Evolutionary conservation across 805 yeast species (phyloP).

Genomic region (Debaryomyces prosopidis): DNA sequence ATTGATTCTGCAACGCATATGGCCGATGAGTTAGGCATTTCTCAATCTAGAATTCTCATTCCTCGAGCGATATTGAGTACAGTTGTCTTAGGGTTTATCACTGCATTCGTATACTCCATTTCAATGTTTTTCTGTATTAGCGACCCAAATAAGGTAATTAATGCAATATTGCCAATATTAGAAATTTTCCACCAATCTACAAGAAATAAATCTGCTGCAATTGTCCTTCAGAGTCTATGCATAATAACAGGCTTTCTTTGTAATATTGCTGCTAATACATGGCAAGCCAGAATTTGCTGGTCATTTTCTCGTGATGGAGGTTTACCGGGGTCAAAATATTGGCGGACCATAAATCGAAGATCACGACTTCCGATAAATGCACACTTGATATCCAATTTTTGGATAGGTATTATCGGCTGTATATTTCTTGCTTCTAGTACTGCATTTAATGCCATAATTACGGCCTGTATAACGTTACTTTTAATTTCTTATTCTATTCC

Average conservation of each 20-base stretch:
- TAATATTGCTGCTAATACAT: slow-evolving; percentile 41
- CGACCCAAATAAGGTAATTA: slow-evolving; percentile 30
- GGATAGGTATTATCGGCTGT: slow-evolving; percentile 38
- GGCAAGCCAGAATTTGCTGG: slow-evolving; percentile 47
- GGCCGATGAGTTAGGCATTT: slow-evolving; percentile 36
- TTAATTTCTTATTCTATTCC: slow-evolving; percentile 39
- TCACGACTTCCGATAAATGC: slow-evolving; percentile 42
- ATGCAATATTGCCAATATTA: slow-evolving; percentile 39
- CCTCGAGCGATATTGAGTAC: slow-evolving; percentile 42
- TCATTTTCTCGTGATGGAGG: slow-evolving; percentile 45
- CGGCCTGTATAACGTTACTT: slow-evolving; percentile 38
- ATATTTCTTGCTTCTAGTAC: slow-evolving; percentile 36
- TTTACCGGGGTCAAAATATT: slow-evolving; percentile 40
- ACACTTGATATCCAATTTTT: slow-evolving; percentile 33
- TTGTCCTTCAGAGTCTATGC: slow-evolving; percentile 34
- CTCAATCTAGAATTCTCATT: slow-evolving; percentile 36
- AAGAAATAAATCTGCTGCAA: slow-evolving; percentile 33
- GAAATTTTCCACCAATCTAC: slow-evolving; percentile 43
- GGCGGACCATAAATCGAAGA: slow-evolving; percentile 37
- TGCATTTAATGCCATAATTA: slow-evolving; percentile 39
- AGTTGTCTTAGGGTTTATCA: slow-evolving; percentile 40
- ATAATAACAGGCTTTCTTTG: slow-evolving; percentile 38
- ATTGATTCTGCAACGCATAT: slow-evolving; percentile 43
- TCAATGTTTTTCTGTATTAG: slow-evolving; percentile 41
- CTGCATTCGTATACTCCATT: slow-evolving; percentile 39